These are phyloP conservation scores for Ophiocordyceps camponoti-leonardi DNA, from an alignment of 2,329 filamentous ascomycete genomes.

Conservation along the genomic window DNA sequence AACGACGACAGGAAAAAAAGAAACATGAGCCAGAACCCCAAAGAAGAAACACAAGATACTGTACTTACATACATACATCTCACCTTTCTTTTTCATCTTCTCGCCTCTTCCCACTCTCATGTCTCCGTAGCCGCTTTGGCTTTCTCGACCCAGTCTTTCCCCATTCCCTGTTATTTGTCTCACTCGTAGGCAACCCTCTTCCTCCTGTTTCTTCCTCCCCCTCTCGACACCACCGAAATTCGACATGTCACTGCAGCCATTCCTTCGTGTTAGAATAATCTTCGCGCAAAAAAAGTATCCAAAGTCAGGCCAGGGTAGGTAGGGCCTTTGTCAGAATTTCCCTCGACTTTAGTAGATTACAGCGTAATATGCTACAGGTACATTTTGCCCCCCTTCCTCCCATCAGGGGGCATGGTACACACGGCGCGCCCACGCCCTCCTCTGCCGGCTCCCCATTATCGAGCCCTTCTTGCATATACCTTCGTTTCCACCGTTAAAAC, in stretches of 20 bases:
- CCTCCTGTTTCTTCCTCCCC: too few species aligned
- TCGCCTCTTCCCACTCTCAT: too few species aligned
- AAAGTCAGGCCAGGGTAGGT: too few species aligned
- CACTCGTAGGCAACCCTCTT: too few species aligned
- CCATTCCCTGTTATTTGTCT: too few species aligned
- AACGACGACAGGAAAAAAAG: not conserved
- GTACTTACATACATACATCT: too few species aligned
- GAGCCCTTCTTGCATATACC: not conserved
- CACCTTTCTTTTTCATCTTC: not conserved
- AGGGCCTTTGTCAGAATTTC: not conserved
- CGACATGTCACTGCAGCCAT: not conserved
- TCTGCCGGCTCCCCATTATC: conserved; percentile 1
- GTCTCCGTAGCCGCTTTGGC: not conserved
- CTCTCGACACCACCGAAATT: too few species aligned
- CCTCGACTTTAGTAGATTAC: conserved; percentile 1
- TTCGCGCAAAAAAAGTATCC: too few species aligned
- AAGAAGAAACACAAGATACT: too few species aligned
- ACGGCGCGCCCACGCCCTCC: not conserved
- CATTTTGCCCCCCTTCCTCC: not conserved
- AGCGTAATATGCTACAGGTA: not conserved
- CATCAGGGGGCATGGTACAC: not conserved
- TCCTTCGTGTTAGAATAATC: not conserved
- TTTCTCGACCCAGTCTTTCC: not conserved
- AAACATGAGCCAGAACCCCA: too few species aligned
- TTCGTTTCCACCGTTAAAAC: not conserved